Conservation (phyloP, 2,329 filamentous ascomycete species). For the Orbilia javanica region DNA sequence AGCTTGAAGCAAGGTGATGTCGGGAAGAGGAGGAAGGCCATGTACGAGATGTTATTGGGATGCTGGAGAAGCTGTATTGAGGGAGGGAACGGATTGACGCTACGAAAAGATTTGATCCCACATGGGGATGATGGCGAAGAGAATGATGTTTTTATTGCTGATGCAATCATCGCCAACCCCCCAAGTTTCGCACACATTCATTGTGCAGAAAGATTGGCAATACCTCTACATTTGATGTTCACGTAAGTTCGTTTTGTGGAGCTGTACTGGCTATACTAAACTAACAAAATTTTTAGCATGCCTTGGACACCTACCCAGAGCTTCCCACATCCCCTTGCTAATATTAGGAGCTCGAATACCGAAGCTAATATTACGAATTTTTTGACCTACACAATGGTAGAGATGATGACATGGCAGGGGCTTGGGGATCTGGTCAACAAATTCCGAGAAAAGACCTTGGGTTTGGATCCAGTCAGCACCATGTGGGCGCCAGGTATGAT, state of each 20-base stretch:
- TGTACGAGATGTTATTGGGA: conserved; percentile 82
- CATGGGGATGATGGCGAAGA: conserved; percentile 60
- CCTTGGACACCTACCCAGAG: conserved; percentile 88
- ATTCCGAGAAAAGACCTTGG: conserved; percentile 80
- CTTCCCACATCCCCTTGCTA: conserved; percentile 87
- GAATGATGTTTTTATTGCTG: conserved; percentile 76
- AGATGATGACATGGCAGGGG: conserved; percentile 94
- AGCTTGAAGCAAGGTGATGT: conserved; percentile 82
- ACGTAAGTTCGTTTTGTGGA: conserved; percentile 71
- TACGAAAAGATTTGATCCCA: conserved; percentile 55
- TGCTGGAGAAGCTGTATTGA: conserved; percentile 90
- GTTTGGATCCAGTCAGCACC: conserved; percentile 80
- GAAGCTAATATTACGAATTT: conserved; percentile 84
- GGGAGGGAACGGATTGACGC: conserved; percentile 65
- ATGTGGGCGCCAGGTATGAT: conserved; percentile 87
- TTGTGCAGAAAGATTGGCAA: conserved; percentile 79
- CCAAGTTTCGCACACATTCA: conserved; percentile 83
- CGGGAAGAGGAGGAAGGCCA: conserved; percentile 78
- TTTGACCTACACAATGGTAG: conserved; percentile 84
- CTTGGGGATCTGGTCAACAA: conserved; percentile 90
- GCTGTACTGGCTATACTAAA: background rate
- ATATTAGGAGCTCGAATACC: conserved; percentile 80
- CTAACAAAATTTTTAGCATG: conserved; percentile 71
- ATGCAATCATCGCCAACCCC: conserved; percentile 83
- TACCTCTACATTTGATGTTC: conserved; percentile 88